Conservation (phyloP, 2,329 filamentous ascomycete genomes). For the Thielaviopsis populi region DNA sequence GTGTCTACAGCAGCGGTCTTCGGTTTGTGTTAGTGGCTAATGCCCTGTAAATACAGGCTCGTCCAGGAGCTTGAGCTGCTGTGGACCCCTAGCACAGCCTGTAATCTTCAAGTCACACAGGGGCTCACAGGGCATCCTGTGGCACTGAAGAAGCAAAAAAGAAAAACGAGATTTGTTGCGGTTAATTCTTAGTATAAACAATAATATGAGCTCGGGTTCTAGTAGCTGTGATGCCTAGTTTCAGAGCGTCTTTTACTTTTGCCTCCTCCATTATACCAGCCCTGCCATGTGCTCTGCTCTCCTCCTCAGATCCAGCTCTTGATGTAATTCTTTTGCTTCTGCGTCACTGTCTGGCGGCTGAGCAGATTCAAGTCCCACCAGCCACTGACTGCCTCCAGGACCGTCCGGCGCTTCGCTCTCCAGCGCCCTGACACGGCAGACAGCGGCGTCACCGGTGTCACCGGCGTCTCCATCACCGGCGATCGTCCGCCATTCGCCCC, state of each 20-base stretch:
- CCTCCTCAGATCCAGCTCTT: constrained; percentile 15
- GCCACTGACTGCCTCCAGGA: constrained; percentile 35
- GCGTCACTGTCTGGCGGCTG: constrained; percentile 21
- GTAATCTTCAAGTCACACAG: neutral
- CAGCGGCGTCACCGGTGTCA: constrained; percentile 18
- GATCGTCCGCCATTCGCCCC: neutral
- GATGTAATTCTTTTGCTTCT: constrained; percentile 13
- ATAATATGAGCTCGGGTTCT: neutral
- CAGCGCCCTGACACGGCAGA: constrained; percentile 17
- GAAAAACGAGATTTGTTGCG: neutral
- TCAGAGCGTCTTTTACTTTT: neutral
- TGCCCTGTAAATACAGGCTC: neutral
- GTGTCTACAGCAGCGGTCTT: neutral
- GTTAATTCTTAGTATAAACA: neutral
- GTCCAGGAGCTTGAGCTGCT: neutral
- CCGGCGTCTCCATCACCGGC: constrained; percentile 13
- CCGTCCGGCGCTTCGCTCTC: constrained; percentile 30
- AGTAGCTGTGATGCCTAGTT: neutral
- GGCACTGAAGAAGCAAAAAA: neutral
- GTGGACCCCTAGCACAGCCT: neutral
- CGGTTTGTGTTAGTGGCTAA: neutral
- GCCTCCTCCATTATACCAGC: neutral
- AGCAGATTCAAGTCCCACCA: constrained; percentile 41
- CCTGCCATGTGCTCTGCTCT: neutral
- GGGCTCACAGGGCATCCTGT: neutral